These are phyloP conservation scores for Simmondsia chinensis DNA, from an alignment of 148 eudicot genomes.

Conservation along the genomic window DNA sequence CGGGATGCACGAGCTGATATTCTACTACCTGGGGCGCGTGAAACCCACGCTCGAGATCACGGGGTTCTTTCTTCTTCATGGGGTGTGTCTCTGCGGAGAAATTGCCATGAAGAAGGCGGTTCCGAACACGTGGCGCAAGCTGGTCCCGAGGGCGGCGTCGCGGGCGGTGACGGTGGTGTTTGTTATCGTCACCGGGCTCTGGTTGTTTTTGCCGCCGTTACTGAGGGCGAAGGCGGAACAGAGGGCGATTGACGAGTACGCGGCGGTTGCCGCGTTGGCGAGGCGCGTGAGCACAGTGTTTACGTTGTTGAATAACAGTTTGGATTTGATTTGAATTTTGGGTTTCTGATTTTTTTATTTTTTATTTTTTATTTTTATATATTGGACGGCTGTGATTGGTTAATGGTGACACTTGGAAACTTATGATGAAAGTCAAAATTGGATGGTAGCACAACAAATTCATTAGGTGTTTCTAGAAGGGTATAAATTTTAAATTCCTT, in stretches of 20 bases:
- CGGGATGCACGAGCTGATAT: constrained; percentile 41
- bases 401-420: no score
- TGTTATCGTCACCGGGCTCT: constrained; percentile 26
- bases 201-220: constrained; percentile 48
- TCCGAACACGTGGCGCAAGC: constrained; percentile 2
- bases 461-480: no score
- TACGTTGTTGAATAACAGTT: no score
- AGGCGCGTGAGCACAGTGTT: no score
- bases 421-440: no score
- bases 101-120: constrained; percentile 19
- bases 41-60: constrained; percentile 31
- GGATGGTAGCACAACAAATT: no score
- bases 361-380: no score
- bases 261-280: constrained; percentile 20
- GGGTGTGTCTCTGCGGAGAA: constrained; percentile 28
- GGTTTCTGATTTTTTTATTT: no score
- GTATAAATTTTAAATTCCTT: no score
- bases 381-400: no score
- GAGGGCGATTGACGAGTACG: constrained; percentile 23
- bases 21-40: constrained; percentile 28
- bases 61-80: constrained; percentile 38
- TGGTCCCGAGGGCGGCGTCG: constrained; percentile 16
- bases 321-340: no score
- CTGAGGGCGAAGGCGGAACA: constrained; percentile 15
- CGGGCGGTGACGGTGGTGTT: constrained; percentile 21